Percentiles rank a stretch among this genome's conserved stretches.
These are phyloP conservation scores for Melastoma candidum DNA, from an alignment of 441 rosid genomes.

Conservation along the genomic window DNA sequence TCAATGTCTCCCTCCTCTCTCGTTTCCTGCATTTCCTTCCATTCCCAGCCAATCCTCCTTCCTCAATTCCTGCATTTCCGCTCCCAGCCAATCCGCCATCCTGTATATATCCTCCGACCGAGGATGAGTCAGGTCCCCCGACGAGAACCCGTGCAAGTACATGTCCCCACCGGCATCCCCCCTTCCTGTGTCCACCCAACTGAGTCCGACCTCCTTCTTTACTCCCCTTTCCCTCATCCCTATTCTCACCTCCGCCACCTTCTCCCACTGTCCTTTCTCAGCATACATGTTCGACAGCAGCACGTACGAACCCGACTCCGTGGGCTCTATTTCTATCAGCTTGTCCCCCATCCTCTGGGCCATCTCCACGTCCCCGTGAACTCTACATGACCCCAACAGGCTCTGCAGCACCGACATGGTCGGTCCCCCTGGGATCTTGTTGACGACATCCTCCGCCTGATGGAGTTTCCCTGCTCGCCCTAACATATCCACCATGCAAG, in stretches of 20 bases:
- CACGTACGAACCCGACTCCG: conserved; percentile 64
- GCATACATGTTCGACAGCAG: conserved; percentile 82
- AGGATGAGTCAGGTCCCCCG: conserved; percentile 63
- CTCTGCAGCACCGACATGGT: conserved; percentile 64
- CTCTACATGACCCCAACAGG: conserved; percentile 68
- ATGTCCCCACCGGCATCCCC: conserved; percentile 28
- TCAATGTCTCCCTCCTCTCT: conserved; percentile 1
- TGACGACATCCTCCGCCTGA: conserved; percentile 62
- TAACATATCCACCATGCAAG: conserved; percentile 85
- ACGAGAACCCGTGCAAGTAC: conserved; percentile 55
- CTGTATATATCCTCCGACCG: conserved; percentile 37
- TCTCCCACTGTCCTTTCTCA: conserved; percentile 70
- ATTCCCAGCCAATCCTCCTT: conserved; percentile 4
- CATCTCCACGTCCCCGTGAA: conserved; percentile 56
- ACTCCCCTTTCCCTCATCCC: conserved; percentile 67
- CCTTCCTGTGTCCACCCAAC: conserved; percentile 64
- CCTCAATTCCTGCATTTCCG: conserved; percentile 45
- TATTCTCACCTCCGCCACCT: conserved; percentile 48
- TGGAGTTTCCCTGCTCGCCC: conserved; percentile 70
- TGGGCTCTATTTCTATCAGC: conserved; percentile 52
- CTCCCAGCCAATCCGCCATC: conserved; percentile 45
- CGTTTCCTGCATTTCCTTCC: not conserved
- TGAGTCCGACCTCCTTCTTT: conserved; percentile 68
- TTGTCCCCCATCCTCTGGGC: conserved; percentile 53
- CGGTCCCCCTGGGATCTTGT: conserved; percentile 51